Evolutionary conservation across 192 early-diverging fungal species (phyloP), one percentile per base, ranked within the genome.

Genomic region (Chytriomyces confervae): DNA sequence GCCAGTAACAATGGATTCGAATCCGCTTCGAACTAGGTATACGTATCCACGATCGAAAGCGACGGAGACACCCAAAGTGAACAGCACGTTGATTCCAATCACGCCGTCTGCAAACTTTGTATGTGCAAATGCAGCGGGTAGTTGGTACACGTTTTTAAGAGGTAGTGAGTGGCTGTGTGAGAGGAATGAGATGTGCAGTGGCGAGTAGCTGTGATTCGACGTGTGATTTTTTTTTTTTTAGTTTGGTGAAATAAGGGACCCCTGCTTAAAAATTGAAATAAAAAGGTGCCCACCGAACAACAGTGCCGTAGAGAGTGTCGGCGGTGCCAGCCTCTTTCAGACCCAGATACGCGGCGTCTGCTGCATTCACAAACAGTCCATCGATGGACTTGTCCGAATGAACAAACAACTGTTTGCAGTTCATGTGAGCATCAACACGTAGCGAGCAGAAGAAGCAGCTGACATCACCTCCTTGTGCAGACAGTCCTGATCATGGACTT

Each of bases 161-260:
- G 72, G 72, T 8, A 74, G 29, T 10, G 61, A 63, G 53, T 74
- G 62, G 20, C 60, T 20, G 29, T 63, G 72, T 61, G 72, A 63
- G 72, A 74, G 72, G 72, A 74, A 74, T 46, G 72, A 74, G 27
- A 74, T 74, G 61, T 74, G 72, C 3, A 74, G 46, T 16, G 72
- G 61, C 7, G 72, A 46, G 72, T 62, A 62, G 44, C 72, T 74
- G 43, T n/a, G 27, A n/a, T 18, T 0, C 0, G 57, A 36, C 4
- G 36, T 36, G 36, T 36, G 0, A 4, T 1, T 36, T 36, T 36
- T 4, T 36, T 36, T 36, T 4, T 36, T 36, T 36, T 36, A 36
- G 36, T 36, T 36, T 36, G 4, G 36, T 36, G 36, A 36, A 36
- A 36, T 36, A 36, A 36, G 36, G 36, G 36, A 2, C 1, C 36